Base-by-base conservation (phyloP, 2,329 filamentous ascomycete genomes). In the Aspergillus costaricaensis region DNA sequence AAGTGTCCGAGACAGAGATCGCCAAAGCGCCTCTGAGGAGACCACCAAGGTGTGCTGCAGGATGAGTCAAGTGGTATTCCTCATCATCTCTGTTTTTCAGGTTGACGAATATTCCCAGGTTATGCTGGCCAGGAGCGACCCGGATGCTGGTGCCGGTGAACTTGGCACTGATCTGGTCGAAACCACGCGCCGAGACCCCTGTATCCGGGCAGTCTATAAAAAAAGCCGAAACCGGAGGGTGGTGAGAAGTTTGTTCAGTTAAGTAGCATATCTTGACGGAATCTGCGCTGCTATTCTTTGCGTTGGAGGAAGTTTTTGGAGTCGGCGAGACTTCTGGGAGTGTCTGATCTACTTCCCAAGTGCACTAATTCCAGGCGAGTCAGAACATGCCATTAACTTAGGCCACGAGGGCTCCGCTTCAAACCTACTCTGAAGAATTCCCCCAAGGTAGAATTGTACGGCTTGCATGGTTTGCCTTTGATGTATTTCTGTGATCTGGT, bases 401-500 rank as follows among this genome's bases (percentile, higher is more conserved):
- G 10, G 30, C 19, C 15, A 19, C 14, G 15, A 39, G 14, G 21
- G 6, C 19, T 30, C 36, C 10, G 14, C 39, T 9, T 8, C 23
- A 30, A 23, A 67, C 87, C 71, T 81, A 93, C 91, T 80, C 92
- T 86, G 80, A 99, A 99, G 80, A 99, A 99, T 80, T 99, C 95
- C 65, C 95, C 95, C 54, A 99, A 80, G 38, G 92, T 93, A 51
- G 93, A 97, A 79, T 99, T 99, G 81, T 99, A 99, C 10, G 95
- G 95, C 79, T 99, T 99, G 87, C 94, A 98, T 47, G 95, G 95
- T 81, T 93, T 96, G 62, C 94, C 94, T 81, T 98, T 98, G 75
- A 96, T 91, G 72, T 98, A 99, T 86, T 99, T 99, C 85, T 88
- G 70, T 58, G 48, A 55, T 14, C 55, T 8, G 17, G 54, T 70